Evolutionary conservation across 2,329 filamentous ascomycete genomes (phyloP), one percentile per base, ranked within the genome.

Genomic region (Thermoascus crustaceus): DNA sequence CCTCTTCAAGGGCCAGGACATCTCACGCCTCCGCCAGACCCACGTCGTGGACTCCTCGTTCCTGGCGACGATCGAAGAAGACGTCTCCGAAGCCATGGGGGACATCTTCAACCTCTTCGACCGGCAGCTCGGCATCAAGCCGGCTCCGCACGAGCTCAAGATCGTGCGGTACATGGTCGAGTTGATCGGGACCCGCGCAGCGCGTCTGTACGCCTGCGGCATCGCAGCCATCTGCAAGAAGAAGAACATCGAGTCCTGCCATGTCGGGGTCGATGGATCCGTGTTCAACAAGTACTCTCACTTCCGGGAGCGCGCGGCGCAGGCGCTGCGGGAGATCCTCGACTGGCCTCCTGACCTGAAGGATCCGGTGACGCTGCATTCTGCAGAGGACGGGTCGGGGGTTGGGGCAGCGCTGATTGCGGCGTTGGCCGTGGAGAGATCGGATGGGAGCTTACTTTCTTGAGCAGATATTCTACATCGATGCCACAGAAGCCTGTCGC

Each of bases 271-370:
- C 34, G 89, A 96, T 57, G 91, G 91, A 13, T 91, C 85, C 7
- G 88, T 96, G 30, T 96, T 96, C 69, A 94, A 93, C 74, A 94
- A 94, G 60, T 95, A 95, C 65, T 85, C 87, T n/a, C 82, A 93
- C 65, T 95, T 95, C 75, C 93, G 94, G 71, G 75, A 78, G 37
- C 80, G 88, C 35, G 86, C 86, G 34, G 86, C 88, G 8, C 72
- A 80, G 57, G 88, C 88, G 21, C 73, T 95, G 32, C 78, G 83
- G 37, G 88, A 95, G 70, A 94, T 95, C 45, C 75, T 95, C 23
- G 86, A 93, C 19, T 46, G 43, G 41, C 32, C 41, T 3, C 34
- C 38, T 4, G 41, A 21, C 16, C 19, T 18, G 4, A 22, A 24
- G 13, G 36, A 44, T 22, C 37, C 25, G 13, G 26, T 46, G 11